Conservation (phyloP, 169 alveolate genomes). For the Plasmodium inui region DNA sequence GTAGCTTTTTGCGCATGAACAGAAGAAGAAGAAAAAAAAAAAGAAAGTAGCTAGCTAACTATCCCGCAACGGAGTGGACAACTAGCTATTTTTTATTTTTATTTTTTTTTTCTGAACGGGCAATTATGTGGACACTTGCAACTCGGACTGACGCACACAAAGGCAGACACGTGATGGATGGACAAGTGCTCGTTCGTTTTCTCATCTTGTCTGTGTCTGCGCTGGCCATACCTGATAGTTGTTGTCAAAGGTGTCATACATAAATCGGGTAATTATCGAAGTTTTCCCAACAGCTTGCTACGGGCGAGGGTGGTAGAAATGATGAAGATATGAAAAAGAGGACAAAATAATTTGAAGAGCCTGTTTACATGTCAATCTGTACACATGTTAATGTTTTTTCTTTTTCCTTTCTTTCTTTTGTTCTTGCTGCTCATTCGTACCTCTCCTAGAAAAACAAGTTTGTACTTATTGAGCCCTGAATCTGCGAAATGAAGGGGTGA, state of each 20-base stretch:
- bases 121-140: background rate
- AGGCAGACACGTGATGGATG: background rate
- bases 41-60: background rate
- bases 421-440: constrained; percentile 9
- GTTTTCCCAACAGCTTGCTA: constrained; percentile 98
- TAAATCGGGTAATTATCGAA: constrained; percentile 97
- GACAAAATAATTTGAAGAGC: background rate
- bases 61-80: background rate
- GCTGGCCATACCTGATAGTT: constrained; percentile 90
- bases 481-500: constrained; percentile 16
- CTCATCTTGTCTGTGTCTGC: background rate
- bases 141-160: background rate
- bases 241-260: constrained; percentile 97
- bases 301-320: constrained; percentile 29
- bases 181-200: background rate
- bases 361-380: background rate
- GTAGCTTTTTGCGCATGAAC: background rate
- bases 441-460: constrained; percentile 95
- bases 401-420: background rate
- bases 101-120: background rate
- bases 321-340: background rate
- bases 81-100: background rate
- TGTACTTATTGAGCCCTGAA: constrained; percentile 88
- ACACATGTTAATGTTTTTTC: background rate
- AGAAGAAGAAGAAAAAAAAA: background rate